phyloP scores from a whole-genome alignment of 163 green algal genomes.

The Prototheca wickerhamii region DNA sequence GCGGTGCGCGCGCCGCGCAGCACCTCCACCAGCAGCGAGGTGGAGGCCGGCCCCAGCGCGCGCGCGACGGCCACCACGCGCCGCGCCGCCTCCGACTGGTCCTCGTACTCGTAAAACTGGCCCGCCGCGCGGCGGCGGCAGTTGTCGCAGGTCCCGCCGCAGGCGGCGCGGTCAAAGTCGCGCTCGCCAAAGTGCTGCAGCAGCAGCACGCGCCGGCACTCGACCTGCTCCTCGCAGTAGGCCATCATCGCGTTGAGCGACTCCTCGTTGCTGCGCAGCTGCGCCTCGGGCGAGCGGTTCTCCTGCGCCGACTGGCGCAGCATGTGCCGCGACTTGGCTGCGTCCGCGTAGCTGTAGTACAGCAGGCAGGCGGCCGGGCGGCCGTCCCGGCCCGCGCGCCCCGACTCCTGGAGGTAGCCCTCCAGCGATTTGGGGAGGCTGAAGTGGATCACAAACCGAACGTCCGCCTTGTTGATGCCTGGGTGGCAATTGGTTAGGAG shows the following conservation, averaged over 20 bases:
- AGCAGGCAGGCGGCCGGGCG: constrained; percentile 58
- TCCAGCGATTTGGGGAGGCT: constrained; percentile 52
- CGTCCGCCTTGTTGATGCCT: constrained; percentile 82
- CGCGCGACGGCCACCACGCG: constrained; percentile 8
- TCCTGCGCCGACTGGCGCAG: constrained; percentile 57
- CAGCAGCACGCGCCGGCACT: constrained; percentile 73
- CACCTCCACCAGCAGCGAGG: constrained; percentile 42
- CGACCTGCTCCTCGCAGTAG: constrained; percentile 69
- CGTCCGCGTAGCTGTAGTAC: constrained; percentile 48
- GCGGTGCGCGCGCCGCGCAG: constrained; percentile 48
- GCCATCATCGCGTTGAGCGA: constrained; percentile 74
- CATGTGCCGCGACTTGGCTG: constrained; percentile 47
- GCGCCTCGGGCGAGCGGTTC: constrained; percentile 31
- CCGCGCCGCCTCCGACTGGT: constrained; percentile 34
- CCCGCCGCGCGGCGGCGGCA: constrained; percentile 29
- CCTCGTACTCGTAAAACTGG: constrained; percentile 20
- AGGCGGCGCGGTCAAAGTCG: constrained; percentile 33
- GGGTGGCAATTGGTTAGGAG: not conserved
- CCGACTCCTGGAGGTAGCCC: constrained; percentile 44
- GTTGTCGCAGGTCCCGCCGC: constrained; percentile 63
- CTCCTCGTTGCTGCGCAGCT: constrained; percentile 50
- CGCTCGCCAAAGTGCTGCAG: constrained; percentile 81
- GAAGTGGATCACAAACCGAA: constrained; percentile 90
- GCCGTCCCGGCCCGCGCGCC: constrained; percentile 55
- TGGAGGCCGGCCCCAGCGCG: constrained; percentile 7